Evolutionary conservation across 2,329 filamentous ascomycete species (phyloP).

Genomic region (Aspergillus candidus): DNA sequence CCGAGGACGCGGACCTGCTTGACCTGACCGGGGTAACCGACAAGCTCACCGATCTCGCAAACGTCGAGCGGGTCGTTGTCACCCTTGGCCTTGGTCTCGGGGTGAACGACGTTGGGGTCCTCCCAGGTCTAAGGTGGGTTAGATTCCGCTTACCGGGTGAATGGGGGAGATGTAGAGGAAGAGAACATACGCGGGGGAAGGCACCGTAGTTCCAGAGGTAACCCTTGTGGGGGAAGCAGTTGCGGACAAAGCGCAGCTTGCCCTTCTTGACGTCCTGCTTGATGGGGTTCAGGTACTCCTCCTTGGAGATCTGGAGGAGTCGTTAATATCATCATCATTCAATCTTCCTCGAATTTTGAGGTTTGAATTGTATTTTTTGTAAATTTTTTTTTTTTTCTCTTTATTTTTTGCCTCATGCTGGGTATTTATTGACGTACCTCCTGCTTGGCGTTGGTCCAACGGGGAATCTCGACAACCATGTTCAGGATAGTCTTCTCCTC

Average conservation of each 20-base stretch:
- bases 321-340: neutral
- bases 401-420: neutral
- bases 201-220: constrained; percentile 99
- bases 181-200: constrained; percentile 77
- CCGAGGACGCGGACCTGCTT: constrained; percentile 99
- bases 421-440: constrained; percentile 60
- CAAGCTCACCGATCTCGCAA: constrained; percentile 98
- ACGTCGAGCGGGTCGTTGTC: constrained; percentile 99
- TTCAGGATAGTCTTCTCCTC: constrained; percentile 92
- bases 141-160: neutral
- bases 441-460: constrained; percentile 99
- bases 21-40: constrained; percentile 90
- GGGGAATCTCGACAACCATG: constrained; percentile 99
- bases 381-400: too few species aligned
- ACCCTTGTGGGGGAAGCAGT: constrained; percentile 99
- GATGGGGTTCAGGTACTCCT: constrained; percentile 96
- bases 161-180: neutral
- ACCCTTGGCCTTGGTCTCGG: constrained; percentile 99
- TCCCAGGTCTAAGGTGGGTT: constrained; percentile 74
- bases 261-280: constrained; percentile 99
- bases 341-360: neutral
- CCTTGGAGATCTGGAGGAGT: constrained; percentile 79
- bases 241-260: constrained; percentile 98
- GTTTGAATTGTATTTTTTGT: constrained; percentile 13
- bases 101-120: constrained; percentile 91